phyloP scores from a whole-genome alignment of 2,329 filamentous ascomycete genomes.

The Trichoderma simmonsii region DNA sequence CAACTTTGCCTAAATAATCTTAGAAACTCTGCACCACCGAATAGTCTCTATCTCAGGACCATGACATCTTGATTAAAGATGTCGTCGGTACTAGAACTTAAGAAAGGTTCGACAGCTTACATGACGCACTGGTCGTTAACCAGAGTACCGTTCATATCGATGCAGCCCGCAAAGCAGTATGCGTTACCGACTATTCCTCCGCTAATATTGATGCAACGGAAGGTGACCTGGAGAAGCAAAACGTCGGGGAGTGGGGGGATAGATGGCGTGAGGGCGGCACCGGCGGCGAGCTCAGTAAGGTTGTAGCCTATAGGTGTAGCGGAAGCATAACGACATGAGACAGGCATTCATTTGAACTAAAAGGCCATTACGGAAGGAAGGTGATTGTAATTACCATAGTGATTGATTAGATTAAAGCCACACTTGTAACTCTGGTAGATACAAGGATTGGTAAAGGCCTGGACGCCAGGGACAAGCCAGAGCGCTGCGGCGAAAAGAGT shows the following conservation, averaged over 20 bases:
- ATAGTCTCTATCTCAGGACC: not conserved
- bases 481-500: not conserved
- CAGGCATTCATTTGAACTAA: not conserved
- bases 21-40: not conserved
- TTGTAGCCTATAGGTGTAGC: not conserved
- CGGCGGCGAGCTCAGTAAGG: not conserved
- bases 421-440: not conserved
- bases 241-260: not conserved
- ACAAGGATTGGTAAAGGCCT: not conserved
- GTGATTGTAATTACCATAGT: not conserved
- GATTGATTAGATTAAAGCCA: not conserved
- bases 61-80: not conserved
- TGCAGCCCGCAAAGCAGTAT: not conserved
- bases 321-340: not conserved
- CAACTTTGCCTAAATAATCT: not conserved
- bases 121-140: not conserved
- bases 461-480: not conserved
- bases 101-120: not conserved
- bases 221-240: not conserved
- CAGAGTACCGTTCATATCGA: not conserved
- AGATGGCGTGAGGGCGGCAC: not conserved
- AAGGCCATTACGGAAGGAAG: not conserved
- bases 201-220: not conserved
- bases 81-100: not conserved
- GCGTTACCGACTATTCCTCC: not conserved